Base-by-base conservation (phyloP, 208 protist genomes). In the Trypanosoma platydactyli region DNA sequence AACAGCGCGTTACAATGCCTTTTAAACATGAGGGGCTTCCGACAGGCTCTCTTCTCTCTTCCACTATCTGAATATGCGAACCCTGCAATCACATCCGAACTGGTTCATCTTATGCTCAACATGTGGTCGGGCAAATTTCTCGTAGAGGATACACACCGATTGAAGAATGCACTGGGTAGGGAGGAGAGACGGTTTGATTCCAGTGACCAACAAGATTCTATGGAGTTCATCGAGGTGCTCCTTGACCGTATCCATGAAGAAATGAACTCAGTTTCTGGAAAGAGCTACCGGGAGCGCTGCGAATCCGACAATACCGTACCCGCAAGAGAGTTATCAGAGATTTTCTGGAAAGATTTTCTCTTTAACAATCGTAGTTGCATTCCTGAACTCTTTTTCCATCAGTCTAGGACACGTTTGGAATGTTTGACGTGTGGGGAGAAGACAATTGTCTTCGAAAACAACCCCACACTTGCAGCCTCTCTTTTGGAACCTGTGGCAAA, bases 221-320 rank as follows among this genome's bases (percentile, higher is more conserved):
- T 76, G 42, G 89, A 97, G 79, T 91, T 95, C 35, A 77, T 98
- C 49, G 88, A 95, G 30, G 81, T 93, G 6, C 71, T 98, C 7
- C 81, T 98, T 29, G 92, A 97, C 77, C 73, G 76, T 41, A 73
- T 98, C 52, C 81, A 90, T 52, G 94, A 97, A 75, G 94, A 98
- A 73, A 73, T 97, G 42, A 98, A 97, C 73, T 53, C 64, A 11
- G 77, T 92, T 25, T 69, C 72, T 13, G 75, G 75, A 29, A 89
- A 94, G 55, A 73, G 68, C 35, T 97, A 97, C 71, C 80, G 89
- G 20, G 90, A 97, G 64, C 86, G 84, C 27, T 68, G 75, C 12
- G 89, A 95, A 35, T 68, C 81, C 18, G 91, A 94, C 68, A 74
- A 73, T 33, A 64, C 56, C 40, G 79, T 96, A 54, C 77, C 91